Base-by-base conservation (phyloP, 192 early-diverging fungal species). In the Podochytrium sp. region DNA sequence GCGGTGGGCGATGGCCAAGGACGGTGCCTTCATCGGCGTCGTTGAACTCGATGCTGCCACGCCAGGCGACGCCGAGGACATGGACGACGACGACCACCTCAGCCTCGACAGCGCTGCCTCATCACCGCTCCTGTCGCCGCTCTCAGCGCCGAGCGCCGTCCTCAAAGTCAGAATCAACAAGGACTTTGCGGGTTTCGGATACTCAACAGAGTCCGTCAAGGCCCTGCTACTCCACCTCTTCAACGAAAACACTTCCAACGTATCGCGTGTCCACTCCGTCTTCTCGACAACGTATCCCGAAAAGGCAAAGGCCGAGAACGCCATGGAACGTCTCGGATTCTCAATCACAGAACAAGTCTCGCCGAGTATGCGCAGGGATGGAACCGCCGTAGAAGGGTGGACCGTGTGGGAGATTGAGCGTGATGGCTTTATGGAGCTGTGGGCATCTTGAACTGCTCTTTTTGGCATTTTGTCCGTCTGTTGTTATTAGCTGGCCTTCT, bases 161-260 rank as follows among this genome's bases (percentile, higher is more conserved):
- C n/a, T n/a, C n/a, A n/a, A n/a, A n/a, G n/a, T n/a, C n/a, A n/a
- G 47, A 12, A 49, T 49, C 47, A n/a, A 49, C 47, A 12, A 12
- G 47, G 12, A 14, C 47, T 49, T 14, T n/a, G 47, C 47, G 12
- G 47, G 47, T n/a, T 14, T 14, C 47, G 47, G 47, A 12, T 49
- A 49, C 47, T 49, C 47, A 12, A 49, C 47, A 49, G 47, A 49
- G 47, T 12, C 47, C 47, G n/a, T 49, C 47, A 49, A 49, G 47
- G 47, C 47, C 47, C 12, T 49, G 47, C 47, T 49, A 14, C 47
- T 49, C 12, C 47, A 49, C n/a, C 12, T 49, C 47, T 49, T 49
- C 56, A 58, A 43, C 80, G 86, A 59, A n/a, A n/a, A n/a, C n/a
- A n/a, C n/a, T n/a, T 14, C 12, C 12, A 12, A n/a, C 47, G 12